Evolutionary conservation across 768 basidiomycete species (phyloP).

Genomic region (Cyathus striatus): DNA sequence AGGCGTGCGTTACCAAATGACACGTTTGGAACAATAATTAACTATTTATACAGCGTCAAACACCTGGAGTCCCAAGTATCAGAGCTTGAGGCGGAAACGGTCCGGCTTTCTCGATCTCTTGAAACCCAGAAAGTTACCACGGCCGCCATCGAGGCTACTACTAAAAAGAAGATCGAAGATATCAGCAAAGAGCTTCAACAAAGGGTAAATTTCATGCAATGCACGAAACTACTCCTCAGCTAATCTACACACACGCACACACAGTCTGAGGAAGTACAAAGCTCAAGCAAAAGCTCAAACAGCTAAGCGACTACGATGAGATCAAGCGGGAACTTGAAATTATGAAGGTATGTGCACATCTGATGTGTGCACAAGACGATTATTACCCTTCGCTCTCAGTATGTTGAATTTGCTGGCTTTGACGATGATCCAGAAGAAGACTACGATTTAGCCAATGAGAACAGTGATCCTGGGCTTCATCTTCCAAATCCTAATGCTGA

Average conservation of each 20-base stretch:
- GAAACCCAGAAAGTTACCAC: constrained; percentile 53
- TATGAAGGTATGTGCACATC: constrained; percentile 94
- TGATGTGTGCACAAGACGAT: no score
- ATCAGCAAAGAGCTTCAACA: constrained; percentile 52
- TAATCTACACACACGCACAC: no score
- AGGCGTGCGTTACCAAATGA: constrained; percentile 65
- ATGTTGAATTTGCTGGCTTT: constrained; percentile 91
- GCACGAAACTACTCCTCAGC: background rate
- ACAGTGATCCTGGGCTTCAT: constrained; percentile 44
- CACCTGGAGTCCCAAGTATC: constrained; percentile 68
- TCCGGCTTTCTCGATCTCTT: constrained; percentile 61
- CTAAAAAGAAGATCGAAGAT: constrained; percentile 56
- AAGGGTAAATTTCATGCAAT: constrained; percentile 25
- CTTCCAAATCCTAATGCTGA: constrained; percentile 89
- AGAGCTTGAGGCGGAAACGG: constrained; percentile 73
- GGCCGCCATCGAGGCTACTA: constrained; percentile 38
- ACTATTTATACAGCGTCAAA: constrained; percentile 58
- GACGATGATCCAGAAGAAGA: constrained; percentile 58
- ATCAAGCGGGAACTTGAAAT: constrained; percentile 97
- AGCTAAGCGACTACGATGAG: constrained; percentile 89
- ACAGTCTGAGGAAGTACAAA: constrained; percentile 66
- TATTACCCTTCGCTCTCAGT: no score
- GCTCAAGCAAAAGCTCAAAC: constrained; percentile 63
- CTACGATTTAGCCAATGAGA: constrained; percentile 27
- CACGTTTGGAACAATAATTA: no score